phyloP scores from a whole-genome alignment of 1,284 basidiomycete species.

The Heliocybe sulcata region DNA sequence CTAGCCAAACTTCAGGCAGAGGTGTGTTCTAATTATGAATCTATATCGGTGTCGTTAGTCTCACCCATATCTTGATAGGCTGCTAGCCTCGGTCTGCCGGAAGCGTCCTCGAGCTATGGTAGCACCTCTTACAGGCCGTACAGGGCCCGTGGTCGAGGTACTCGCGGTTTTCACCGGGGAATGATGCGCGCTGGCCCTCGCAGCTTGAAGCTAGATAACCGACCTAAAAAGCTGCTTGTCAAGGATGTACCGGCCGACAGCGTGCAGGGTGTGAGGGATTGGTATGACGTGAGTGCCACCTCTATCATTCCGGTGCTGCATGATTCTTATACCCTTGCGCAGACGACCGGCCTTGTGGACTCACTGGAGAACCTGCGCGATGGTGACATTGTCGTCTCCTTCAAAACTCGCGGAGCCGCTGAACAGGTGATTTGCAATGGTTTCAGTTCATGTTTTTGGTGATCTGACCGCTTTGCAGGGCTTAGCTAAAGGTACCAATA shows the following conservation, averaged over 20 bases:
- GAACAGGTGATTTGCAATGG: constrained; percentile 48
- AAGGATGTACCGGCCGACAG: constrained; percentile 56
- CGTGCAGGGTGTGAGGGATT: constrained; percentile 62
- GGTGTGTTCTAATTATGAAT: constrained; percentile 34
- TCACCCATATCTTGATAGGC: constrained; percentile 39
- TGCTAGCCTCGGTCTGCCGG: constrained; percentile 70
- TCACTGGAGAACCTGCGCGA: constrained; percentile 43
- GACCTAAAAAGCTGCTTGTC: constrained; percentile 76
- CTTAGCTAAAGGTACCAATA: constrained; percentile 55
- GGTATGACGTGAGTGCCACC: constrained; percentile 63
- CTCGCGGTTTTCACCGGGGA: constrained; percentile 54
- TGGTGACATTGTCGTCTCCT: constrained; percentile 56
- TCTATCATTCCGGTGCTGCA: constrained; percentile 2
- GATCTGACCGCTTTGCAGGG: constrained; percentile 35
- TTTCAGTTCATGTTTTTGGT: constrained; percentile 6
- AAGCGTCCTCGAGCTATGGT: constrained; percentile 27
- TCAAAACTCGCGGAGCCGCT: constrained; percentile 63
- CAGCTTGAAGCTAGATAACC: constrained; percentile 87
- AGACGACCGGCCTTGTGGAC: constrained; percentile 66
- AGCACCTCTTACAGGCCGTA: constrained; percentile 53
- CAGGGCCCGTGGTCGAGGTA: constrained; percentile 66
- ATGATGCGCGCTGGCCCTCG: constrained; percentile 54
- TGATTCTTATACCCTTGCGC: constrained; percentile 10
- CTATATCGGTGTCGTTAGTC: not conserved
- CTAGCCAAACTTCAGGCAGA: constrained; percentile 80